Evolutionary conservation across 2,329 filamentous ascomycete genomes (phyloP), one percentile per base, ranked within the genome.

Genomic region (Cladorrhinum sp.): DNA sequence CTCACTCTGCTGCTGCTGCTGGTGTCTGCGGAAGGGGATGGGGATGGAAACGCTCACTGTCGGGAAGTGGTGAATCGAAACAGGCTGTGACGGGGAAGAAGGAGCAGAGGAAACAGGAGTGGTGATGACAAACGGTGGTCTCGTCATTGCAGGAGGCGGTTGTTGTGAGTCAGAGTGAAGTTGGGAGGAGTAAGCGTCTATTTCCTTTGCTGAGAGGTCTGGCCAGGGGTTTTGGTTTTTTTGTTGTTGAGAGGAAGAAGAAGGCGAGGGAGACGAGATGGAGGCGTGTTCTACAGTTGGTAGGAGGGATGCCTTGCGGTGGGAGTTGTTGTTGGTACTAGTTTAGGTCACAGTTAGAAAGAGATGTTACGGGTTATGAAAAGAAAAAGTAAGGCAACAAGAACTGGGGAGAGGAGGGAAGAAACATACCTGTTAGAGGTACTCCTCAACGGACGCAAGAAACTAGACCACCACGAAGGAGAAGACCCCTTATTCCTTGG

Each of bases 141-240:
- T n/a, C 10, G 32, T 8, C 22, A 1, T 50, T 23, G 18, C 27
- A 22, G 27, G 57, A 23, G 16, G 51, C 60, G 58, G 29, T 52
- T 20, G 10, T 18, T 13, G 2, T 5, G 41, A 18, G 20, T 13
- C 2, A 45, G 41, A 45, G 4, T 22, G 41, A 18, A 45, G 41
- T 22, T 22, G 41, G 8, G 41, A 45, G 9, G 60, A 57, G 29
- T 60, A 51, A n/a, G 48, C 9, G 64, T 63, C 49, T 29, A 60
- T 36, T 10, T 55, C 56, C 8, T 54, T 38, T 10, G 50, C 60
- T 10, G 62, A 51, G 13, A 67, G 60, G 29, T 70, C 67, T 2
- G 65, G 68, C 68, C 67, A 69, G 27, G 63, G 63, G 59, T 63
- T 63, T 45, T 57, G 24, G 45, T 58, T 27, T 29, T 38, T 22